phyloP scores from a whole-genome alignment of 306 rosid genomes.

The Prinsepia uniflora region DNA sequence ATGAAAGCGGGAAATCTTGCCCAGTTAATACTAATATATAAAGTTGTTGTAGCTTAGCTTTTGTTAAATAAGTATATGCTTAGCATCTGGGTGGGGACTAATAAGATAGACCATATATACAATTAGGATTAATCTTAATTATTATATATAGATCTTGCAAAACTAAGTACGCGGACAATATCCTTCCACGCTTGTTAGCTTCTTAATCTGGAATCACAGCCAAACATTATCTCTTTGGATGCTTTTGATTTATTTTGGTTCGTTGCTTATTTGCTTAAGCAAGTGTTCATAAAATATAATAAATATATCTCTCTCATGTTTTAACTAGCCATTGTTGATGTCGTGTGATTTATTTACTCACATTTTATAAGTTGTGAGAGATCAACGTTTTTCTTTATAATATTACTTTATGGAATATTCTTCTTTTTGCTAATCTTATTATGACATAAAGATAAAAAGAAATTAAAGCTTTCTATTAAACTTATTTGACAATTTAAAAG shows the following conservation, averaged over 20 bases:
- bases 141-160: neutral
- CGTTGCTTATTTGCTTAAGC: conserved; percentile 28
- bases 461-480: too few relatives aligned
- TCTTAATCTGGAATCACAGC: conserved; percentile 31
- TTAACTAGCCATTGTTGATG: neutral
- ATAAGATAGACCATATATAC: neutral
- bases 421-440: too few relatives aligned
- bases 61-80: conserved; percentile 19
- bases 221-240: conserved; percentile 46
- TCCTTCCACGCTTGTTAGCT: conserved; percentile 28
- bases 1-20: conserved; percentile 41
- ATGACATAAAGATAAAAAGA: too few relatives aligned
- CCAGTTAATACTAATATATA: conserved; percentile 32
- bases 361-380: too few relatives aligned
- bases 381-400: too few relatives aligned
- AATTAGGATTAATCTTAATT: neutral
- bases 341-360: neutral
- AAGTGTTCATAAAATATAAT: conserved; percentile 17
- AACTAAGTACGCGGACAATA: conserved; percentile 22
- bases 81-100: conserved; percentile 30
- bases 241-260: conserved; percentile 35
- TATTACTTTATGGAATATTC: too few relatives aligned
- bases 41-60: neutral
- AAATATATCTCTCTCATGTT: too few relatives aligned
- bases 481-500: too few relatives aligned